Base-by-base conservation (phyloP, 2,329 filamentous ascomycete genomes). In the Tolypocladium inflatum region DNA sequence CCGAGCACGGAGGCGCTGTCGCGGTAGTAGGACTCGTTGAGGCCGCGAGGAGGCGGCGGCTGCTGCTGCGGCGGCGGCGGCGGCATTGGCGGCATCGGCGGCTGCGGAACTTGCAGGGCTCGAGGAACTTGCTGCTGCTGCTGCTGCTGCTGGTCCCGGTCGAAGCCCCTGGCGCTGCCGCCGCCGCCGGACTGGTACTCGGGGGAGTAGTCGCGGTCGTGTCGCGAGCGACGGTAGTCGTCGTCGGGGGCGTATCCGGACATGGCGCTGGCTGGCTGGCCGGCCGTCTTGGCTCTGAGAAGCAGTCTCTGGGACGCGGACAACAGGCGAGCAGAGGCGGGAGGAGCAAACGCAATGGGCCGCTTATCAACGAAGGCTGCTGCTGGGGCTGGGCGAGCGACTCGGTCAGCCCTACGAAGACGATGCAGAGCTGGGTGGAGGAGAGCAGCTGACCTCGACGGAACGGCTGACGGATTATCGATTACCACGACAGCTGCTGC, bases 171-270 rank as follows among this genome's bases (percentile, higher is more conserved):
- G 21, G 17, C 37, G 48, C n/a, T 26, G 48, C 30, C 19, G 55
- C 58, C 63, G 52, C 62, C 62, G 51, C 69, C 68, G 6, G 70
- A 69, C 62, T 65, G 63, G 58, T 69, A 68, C 33, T 70, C 69
- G 15, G 71, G 70, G 11, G 70, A 72, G 50, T 69, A 63, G 56
- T 68, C 66, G 54, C 65, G 66, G 38, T 62, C 65, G 54, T 48
- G 62, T 54, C 64, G 67, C 37, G 55, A 41, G 35, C 62, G 61
- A 37, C 62, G 62, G 55, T 57, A 58, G 55, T 66, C 63, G 48
- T 66, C 63, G 55, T 72, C 67, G 45, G 66, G 66, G 55, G 68
- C 67, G 62, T 72, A 69, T 61, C 68, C 45, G 17, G 56, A 57
- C 56, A 57, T 57, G 33, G n/a, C 30, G 26, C 7, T 26, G 10